phyloP scores from a whole-genome alignment of 1,139 yeast species.

The Saccharomyces uvarum region DNA sequence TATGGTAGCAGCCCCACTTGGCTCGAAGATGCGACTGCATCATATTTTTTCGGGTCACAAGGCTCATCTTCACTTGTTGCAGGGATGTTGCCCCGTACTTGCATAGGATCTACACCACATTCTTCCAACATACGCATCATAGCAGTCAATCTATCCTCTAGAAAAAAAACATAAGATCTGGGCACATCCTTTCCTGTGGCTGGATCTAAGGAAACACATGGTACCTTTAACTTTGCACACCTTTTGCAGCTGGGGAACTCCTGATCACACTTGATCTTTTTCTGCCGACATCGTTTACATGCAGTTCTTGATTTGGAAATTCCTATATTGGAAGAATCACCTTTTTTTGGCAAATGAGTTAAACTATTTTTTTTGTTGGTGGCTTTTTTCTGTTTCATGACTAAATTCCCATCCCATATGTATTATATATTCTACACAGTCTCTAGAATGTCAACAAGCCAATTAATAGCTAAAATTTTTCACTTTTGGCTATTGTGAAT shows the following conservation, averaged over 20 bases:
- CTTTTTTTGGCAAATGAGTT: background rate
- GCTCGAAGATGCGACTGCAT: slow-evolving; percentile 16
- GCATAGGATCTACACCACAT: slow-evolving; percentile 36
- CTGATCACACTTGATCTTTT: slow-evolving; percentile 79
- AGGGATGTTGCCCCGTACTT: slow-evolving; percentile 22
- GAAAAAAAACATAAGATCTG: slow-evolving; percentile 64
- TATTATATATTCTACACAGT: background rate
- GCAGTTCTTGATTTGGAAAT: slow-evolving; percentile 62
- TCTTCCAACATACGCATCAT: slow-evolving; percentile 46
- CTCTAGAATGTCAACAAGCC: background rate
- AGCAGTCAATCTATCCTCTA: slow-evolving; percentile 56
- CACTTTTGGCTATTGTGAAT: background rate
- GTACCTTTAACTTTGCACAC: slow-evolving; percentile 60
- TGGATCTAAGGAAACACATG: slow-evolving; percentile 79
- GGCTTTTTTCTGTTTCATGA: background rate
- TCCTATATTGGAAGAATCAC: slow-evolving; percentile 23
- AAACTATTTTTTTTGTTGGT: background rate
- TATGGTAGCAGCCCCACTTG: slow-evolving; percentile 16
- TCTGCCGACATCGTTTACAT: slow-evolving; percentile 71
- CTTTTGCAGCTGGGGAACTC: slow-evolving; percentile 70
- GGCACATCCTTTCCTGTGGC: slow-evolving; percentile 85
- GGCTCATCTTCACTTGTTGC: slow-evolving; percentile 22
- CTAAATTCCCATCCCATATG: background rate
- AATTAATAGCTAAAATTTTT: background rate
- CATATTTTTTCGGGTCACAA: slow-evolving; percentile 16